phyloP scores from a whole-genome alignment of 306 rosid species.

The Lathyrus tuberosus region DNA sequence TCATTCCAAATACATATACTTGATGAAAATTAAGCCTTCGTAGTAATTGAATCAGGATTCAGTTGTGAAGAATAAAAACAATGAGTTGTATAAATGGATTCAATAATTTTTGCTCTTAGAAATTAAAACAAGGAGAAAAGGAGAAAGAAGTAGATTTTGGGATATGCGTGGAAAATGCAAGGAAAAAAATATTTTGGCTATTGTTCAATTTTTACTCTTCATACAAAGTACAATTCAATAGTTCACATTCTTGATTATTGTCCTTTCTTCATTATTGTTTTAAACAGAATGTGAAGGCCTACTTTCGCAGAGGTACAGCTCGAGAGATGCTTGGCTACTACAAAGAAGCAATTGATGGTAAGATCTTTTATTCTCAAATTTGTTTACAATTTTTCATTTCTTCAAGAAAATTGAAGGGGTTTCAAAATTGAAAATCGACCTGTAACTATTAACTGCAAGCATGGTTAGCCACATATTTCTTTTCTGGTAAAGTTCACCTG shows the following conservation, averaged over 20 bases:
- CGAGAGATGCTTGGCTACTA: constrained; percentile 93
- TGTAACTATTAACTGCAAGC: not conserved
- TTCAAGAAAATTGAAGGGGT: constrained; percentile 5
- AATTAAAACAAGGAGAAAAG: not conserved
- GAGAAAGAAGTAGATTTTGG: constrained; percentile 17
- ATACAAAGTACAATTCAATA: not conserved
- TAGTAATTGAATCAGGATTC: constrained; percentile 10
- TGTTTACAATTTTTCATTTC: constrained; percentile 28
- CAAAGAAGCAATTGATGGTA: constrained; percentile 93
- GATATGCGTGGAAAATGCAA: constrained; percentile 8
- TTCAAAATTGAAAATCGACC: not conserved
- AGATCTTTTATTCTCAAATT: constrained; percentile 27
- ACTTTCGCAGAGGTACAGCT: constrained; percentile 89
- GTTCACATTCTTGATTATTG: constrained; percentile 12
- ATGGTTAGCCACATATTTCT: not conserved
- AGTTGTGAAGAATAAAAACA: not conserved
- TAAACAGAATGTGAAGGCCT: constrained; percentile 88
- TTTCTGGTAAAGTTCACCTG: not conserved
- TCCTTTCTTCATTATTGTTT: constrained; percentile 28
- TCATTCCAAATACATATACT: no score
- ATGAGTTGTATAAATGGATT: no score
- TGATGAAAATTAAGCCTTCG: constrained; percentile 14
- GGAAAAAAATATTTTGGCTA: constrained; percentile 6
- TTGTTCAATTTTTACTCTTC: not conserved
- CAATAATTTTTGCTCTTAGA: no score